phyloP scores from a whole-genome alignment of 2,329 filamentous ascomycete species.

The Curvularia sp. region DNA sequence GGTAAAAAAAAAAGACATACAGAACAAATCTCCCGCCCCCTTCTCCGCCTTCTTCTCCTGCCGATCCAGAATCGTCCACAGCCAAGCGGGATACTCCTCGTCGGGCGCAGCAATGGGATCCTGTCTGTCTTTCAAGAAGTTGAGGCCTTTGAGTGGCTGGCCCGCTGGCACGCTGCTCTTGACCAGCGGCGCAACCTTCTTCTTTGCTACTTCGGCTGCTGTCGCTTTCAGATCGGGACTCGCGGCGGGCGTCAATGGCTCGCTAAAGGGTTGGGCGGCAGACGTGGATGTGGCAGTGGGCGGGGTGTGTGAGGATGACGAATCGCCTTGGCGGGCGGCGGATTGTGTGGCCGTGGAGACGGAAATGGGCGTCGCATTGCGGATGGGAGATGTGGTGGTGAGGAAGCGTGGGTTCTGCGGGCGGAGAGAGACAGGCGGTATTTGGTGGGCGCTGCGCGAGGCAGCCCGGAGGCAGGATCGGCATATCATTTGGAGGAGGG shows the following conservation, averaged over 20 bases:
- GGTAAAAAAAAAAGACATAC: constrained; percentile 60
- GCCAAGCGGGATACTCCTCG: constrained; percentile 79
- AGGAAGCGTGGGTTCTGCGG: constrained; percentile 36
- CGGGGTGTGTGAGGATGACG: constrained; percentile 40
- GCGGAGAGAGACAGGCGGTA: constrained; percentile 1
- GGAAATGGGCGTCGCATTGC: constrained; percentile 39
- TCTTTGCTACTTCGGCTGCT: constrained; percentile 35
- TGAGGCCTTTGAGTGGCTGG: constrained; percentile 74
- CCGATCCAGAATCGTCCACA: constrained; percentile 74
- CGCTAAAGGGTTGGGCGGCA: constrained; percentile 57
- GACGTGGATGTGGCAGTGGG: constrained; percentile 56
- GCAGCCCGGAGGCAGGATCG: constrained; percentile 49
- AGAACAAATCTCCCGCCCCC: constrained; percentile 76
- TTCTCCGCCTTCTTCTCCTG: constrained; percentile 63
- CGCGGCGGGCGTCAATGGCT: constrained; percentile 43
- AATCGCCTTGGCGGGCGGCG: constrained; percentile 35
- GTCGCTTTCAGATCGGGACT: constrained; percentile 34
- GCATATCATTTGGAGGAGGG: constrained; percentile 48
- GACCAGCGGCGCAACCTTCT: constrained; percentile 42
- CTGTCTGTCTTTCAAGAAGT: constrained; percentile 75
- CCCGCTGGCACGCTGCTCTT: constrained; percentile 67
- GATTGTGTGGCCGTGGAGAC: constrained; percentile 35
- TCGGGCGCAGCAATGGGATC: constrained; percentile 79
- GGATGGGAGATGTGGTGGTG: constrained; percentile 32
- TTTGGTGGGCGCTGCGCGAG: constrained; percentile 38